Conservation (phyloP, 129 eudicot genomes). For the Centaurea solstitialis region DNA sequence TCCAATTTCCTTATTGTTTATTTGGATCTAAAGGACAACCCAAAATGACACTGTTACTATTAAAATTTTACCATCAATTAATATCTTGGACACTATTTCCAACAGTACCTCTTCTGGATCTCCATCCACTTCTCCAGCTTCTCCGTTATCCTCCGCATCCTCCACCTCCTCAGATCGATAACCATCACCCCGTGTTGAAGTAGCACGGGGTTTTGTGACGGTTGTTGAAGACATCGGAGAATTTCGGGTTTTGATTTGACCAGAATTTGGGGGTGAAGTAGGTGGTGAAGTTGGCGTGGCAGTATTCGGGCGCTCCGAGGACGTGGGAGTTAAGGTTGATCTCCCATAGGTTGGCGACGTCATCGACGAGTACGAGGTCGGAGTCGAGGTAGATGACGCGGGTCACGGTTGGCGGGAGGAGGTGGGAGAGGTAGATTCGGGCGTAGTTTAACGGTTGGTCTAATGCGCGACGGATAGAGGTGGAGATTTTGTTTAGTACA, state of each 20-base stretch:
- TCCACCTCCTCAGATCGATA: conserved; percentile 52
- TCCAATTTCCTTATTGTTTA: no score
- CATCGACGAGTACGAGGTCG: conserved; percentile 69
- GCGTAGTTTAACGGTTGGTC: conserved; percentile 81
- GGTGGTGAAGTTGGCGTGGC: conserved; percentile 69
- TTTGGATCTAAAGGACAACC: no score
- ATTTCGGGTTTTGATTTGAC: conserved; percentile 28
- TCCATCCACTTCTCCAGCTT: conserved; percentile 70
- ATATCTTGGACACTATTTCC: no score
- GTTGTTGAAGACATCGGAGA: conserved; percentile 31
- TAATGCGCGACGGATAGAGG: conserved; percentile 71
- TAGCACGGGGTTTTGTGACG: conserved; percentile 36
- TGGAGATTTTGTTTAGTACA: conserved; percentile 59
- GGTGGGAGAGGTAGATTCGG: conserved; percentile 66
- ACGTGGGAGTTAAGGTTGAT: conserved; percentile 45
- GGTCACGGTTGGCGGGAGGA: conserved; percentile 50
- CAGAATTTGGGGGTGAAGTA: conserved; percentile 67
- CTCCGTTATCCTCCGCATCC: conserved; percentile 34
- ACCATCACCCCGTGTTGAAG: conserved; percentile 80
- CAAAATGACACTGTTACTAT: no score
- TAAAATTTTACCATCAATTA: no score
- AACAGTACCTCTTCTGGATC: conserved; percentile 50
- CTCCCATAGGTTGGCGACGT: conserved; percentile 48
- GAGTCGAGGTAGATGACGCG: conserved; percentile 77
- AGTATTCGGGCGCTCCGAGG: conserved; percentile 70